Percentiles rank a stretch among this genome's conserved stretches.
Conservation (phyloP, 106 monocot genomes). For the Acanthochlamys bracteata region DNA sequence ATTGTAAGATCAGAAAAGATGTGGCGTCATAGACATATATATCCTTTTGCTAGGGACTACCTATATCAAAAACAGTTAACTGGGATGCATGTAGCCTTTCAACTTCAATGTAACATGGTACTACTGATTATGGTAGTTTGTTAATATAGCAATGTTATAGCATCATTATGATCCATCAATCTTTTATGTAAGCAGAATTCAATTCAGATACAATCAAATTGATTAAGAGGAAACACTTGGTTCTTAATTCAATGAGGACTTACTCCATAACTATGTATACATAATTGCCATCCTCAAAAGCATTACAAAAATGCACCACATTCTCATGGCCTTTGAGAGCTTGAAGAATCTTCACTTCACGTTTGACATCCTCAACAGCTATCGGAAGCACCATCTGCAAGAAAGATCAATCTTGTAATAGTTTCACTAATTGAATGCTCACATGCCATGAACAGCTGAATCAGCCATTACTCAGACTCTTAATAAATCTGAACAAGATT, state of each 20-base stretch:
- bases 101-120: no score
- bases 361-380: slow-evolving; percentile 85
- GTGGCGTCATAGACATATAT: no score
- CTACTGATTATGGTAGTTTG: no score
- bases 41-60: no score
- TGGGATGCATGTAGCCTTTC: no score
- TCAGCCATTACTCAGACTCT: not conserved
- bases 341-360: slow-evolving; percentile 83
- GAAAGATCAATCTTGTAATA: not conserved
- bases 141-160: no score
- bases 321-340: slow-evolving; percentile 80
- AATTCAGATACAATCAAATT: no score
- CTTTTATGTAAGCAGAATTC: no score
- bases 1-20: no score
- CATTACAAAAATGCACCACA: slow-evolving; percentile 86
- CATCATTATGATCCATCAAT: no score
- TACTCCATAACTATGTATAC: slow-evolving; percentile 99
- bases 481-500: not conserved
- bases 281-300: slow-evolving; percentile 83
- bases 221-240: not conserved
- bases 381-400: slow-evolving; percentile 68
- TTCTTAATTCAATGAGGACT: slow-evolving; percentile 16
- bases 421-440: not conserved
- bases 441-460: not conserved
- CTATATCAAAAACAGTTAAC: no score